Conservation (phyloP, 495 filamentous ascomycete species). For the Chaetomium fimeti region DNA sequence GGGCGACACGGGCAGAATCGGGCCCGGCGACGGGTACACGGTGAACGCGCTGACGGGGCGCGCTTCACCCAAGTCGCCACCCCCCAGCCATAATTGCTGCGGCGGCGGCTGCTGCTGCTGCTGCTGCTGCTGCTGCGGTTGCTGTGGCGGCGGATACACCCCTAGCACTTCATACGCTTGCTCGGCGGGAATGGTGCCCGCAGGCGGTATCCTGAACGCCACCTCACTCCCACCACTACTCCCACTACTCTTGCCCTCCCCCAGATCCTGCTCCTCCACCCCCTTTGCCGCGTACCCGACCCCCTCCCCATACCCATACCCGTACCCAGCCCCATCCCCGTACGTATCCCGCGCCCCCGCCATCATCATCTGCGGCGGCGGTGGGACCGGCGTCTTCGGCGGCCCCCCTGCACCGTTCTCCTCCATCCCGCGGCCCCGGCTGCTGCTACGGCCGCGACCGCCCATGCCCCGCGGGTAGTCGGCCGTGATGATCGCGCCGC, state of each 20-base stretch:
- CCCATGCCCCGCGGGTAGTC: constrained; percentile 25
- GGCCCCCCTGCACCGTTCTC: background rate
- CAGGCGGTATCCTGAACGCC: constrained; percentile 7
- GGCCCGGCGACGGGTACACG: constrained; percentile 6
- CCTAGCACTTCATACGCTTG: background rate
- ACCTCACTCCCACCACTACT: background rate
- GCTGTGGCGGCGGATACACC: background rate
- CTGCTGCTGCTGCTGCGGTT: background rate
- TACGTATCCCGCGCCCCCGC: background rate
- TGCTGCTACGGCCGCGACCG: background rate
- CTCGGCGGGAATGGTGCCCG: constrained; percentile 1
- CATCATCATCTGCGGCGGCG: background rate
- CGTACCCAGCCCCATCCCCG: background rate
- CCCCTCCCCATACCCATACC: background rate
- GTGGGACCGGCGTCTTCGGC: background rate
- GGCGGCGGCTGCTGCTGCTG: background rate
- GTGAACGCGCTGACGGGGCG: constrained; percentile 15
- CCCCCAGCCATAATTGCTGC: background rate
- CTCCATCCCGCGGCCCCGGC: background rate
- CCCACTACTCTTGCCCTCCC: background rate
- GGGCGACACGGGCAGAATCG: constrained; percentile 19
- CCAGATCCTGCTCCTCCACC: background rate
- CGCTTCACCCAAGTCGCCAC: background rate
- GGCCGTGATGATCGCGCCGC: constrained; percentile 28
- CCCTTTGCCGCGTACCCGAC: background rate